These are phyloP conservation scores for Suillus lakei DNA, from an alignment of 768 basidiomycete genomes.

Conservation along the genomic window DNA sequence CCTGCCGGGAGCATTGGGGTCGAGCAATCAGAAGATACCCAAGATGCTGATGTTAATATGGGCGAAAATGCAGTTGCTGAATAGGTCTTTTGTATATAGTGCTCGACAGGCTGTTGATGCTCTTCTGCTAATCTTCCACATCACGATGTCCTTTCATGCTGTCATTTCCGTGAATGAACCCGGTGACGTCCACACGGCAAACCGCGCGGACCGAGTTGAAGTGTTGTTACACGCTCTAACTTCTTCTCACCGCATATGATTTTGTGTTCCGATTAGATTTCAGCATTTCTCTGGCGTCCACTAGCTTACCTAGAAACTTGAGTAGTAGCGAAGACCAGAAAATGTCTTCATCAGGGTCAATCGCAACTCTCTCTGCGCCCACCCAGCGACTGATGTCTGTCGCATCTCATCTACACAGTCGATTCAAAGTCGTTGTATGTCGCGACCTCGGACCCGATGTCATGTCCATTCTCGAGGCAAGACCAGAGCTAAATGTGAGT, in stretches of 20 bases:
- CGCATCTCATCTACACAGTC: constrained; percentile 26
- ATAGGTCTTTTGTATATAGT: constrained; percentile 20
- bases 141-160: neutral
- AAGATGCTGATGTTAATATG: constrained; percentile 49
- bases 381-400: constrained; percentile 30
- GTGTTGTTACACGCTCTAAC: neutral
- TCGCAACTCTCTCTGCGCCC: constrained; percentile 15
- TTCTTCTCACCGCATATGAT: neutral
- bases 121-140: neutral
- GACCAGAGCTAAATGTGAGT: constrained; percentile 58
- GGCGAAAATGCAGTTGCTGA: constrained; percentile 44
- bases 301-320: neutral
- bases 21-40: constrained; percentile 66
- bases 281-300: neutral
- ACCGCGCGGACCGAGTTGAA: constrained; percentile 1
- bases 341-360: constrained; percentile 35
- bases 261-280: neutral
- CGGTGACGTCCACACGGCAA: constrained; percentile 1
- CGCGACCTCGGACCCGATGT: constrained; percentile 66
- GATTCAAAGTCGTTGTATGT: constrained; percentile 56
- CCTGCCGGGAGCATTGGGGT: constrained; percentile 83
- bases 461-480: constrained; percentile 58
- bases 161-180: neutral
- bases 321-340: neutral
- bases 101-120: neutral